phyloP scores from a whole-genome alignment of 2,329 filamentous ascomycete genomes.

The Sporothrix brunneoviolacea region DNA sequence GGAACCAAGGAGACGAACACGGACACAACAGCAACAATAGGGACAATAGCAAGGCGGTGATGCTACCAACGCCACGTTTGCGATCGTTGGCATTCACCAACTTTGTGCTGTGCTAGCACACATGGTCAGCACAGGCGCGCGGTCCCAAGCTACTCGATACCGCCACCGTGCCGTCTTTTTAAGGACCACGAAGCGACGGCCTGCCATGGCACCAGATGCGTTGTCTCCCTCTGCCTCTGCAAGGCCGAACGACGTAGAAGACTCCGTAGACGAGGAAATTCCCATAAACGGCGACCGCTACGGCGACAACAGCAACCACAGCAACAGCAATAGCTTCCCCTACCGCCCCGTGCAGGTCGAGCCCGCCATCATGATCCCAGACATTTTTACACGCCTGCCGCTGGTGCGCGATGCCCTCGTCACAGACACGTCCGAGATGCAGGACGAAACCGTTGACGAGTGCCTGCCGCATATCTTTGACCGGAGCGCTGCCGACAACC shows the following conservation, averaged over 20 bases:
- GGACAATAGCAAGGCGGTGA: slow-evolving; percentile 17
- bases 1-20: background rate
- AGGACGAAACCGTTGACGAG: slow-evolving; percentile 61
- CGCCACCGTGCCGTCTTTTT: slow-evolving; percentile 20
- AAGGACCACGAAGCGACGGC: slow-evolving; percentile 16
- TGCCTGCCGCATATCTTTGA: slow-evolving; percentile 63
- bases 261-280: slow-evolving; percentile 12
- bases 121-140: slow-evolving; percentile 14
- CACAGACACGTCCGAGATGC: slow-evolving; percentile 61
- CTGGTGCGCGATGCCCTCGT: slow-evolving; percentile 57
- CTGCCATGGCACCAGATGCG: slow-evolving; percentile 11
- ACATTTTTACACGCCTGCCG: slow-evolving; percentile 52
- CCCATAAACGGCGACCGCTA: background rate
- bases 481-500: slow-evolving; percentile 40
- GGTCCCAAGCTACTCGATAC: slow-evolving; percentile 13
- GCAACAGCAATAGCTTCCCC: background rate
- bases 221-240: background rate
- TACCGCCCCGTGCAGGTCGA: background rate
- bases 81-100: slow-evolving; percentile 12
- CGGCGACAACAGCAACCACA: background rate
- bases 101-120: background rate
- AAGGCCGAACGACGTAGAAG: too few relatives aligned
- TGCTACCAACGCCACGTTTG: slow-evolving; percentile 2
- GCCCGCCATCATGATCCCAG: slow-evolving; percentile 36
- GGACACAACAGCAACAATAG: background rate